Conservation (phyloP, 1,284 basidiomycete genomes). For the Melampsora larici-populina region DNA sequence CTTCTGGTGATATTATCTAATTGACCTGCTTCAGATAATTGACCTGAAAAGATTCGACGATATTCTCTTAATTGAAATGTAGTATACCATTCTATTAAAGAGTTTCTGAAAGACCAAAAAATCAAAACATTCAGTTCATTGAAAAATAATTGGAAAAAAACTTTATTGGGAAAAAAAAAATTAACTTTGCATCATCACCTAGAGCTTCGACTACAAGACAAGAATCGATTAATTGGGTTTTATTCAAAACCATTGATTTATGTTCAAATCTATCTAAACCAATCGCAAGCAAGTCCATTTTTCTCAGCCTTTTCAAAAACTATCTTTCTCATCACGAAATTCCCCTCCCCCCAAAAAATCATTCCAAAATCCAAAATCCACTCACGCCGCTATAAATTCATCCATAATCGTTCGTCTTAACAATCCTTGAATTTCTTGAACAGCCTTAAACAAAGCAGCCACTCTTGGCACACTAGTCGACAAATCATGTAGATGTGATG, state of each 20-base stretch:
- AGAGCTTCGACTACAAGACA: constrained; percentile 80
- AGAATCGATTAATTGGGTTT: constrained; percentile 61
- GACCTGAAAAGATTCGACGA: constrained; percentile 80
- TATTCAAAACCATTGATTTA: constrained; percentile 39
- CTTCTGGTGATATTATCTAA: constrained; percentile 89
- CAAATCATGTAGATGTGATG: constrained; percentile 66
- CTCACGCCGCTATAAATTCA: constrained; percentile 87
- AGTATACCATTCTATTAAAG: constrained; percentile 84
- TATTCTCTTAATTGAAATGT: constrained; percentile 91
- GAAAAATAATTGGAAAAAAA: not conserved
- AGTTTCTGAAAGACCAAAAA: constrained; percentile 54
- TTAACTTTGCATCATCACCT: constrained; percentile 70
- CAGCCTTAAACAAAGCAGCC: constrained; percentile 69
- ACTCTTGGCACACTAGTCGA: constrained; percentile 72
- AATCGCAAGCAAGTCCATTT: constrained; percentile 15
- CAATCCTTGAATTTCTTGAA: constrained; percentile 73
- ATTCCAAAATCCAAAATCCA: constrained; percentile 45
- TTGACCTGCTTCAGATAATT: constrained; percentile 86
- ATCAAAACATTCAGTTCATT: not conserved
- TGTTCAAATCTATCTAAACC: constrained; percentile 38
- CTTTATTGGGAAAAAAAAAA: constrained; percentile 31
- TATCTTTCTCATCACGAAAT: not conserved
- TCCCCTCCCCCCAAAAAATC: too few relatives aligned
- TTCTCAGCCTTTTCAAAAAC: not conserved
- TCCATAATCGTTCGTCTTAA: constrained; percentile 72